Base-by-base conservation (phyloP, 176 grass and related monocot species). In the Puya raimondii region DNA sequence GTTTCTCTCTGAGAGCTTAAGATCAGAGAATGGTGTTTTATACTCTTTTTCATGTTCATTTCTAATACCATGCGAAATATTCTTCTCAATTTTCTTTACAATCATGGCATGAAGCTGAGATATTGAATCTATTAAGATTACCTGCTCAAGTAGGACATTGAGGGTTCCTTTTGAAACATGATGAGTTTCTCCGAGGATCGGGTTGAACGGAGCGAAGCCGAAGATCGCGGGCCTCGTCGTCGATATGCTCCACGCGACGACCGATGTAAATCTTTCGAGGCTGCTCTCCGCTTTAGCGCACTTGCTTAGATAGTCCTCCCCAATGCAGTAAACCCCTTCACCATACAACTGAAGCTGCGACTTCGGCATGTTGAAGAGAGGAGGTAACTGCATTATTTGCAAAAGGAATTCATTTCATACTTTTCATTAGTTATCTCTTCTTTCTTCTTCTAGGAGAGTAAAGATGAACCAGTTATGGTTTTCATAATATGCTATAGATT, bases 351-450 rank as follows among this genome's bases (percentile, higher is more conserved):
- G 94, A 1, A 99, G 89, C 64, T 99, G 94, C 7, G 94, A 99
- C 56, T 99, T 99, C 0, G 94, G 94, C 63, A 99, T 81, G 94
- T 99, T 99, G 87, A 99, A 99, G 16, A 88, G 81, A 50, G 89
- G 84, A 48, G 94, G 89, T 12, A 99, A 72, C 93, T 97, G 80
- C 51, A 64, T 54, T 49, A 59, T 59, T 59, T 6, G 16, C n/a
- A 21, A 17, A 59, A 21, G 16, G 15, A 59, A 59, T 5, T 59
- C 20, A 42, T 42, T 6, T 42, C 33, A 42, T 42, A 7, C 4
- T 42, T 42, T 48, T 11, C 25, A 23, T 42, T 20, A 14, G 65
- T 63, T 27, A 10, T 76, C 4, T 22, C 15, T 63, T 68, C 22
- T 12, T 20, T 25, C 26, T 74, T 56, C 42, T 53, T 64, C 12